phyloP scores from a whole-genome alignment of 192 early-diverging fungal genomes.

The Mortierella antarctica region DNA sequence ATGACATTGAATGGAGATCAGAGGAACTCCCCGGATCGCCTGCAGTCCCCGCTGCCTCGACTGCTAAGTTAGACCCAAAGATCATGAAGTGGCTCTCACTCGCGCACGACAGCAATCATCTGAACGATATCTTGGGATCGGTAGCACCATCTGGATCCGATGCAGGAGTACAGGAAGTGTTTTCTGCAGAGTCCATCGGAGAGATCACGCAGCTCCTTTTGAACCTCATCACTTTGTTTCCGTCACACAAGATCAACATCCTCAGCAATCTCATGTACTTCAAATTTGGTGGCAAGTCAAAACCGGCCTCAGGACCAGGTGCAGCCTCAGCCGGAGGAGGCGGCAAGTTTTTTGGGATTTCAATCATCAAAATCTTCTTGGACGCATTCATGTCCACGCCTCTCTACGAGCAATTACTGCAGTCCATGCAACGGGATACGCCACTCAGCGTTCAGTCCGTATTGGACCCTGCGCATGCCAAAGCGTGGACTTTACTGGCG shows the following conservation, averaged over 20 bases:
- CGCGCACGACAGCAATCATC: constrained; percentile 51
- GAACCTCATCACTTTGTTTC: constrained; percentile 68
- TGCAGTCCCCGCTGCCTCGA: background rate
- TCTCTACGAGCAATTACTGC: constrained; percentile 19
- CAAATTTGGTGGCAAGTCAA: constrained; percentile 30
- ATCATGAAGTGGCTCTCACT: constrained; percentile 55
- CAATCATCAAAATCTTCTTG: constrained; percentile 33
- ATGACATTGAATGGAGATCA: constrained; percentile 34
- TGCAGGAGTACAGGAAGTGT: constrained; percentile 1
- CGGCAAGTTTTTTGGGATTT: constrained; percentile 40
- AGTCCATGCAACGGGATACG: constrained; percentile 15
- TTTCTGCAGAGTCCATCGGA: constrained; percentile 22
- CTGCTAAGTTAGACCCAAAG: constrained; percentile 31
- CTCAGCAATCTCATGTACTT: constrained; percentile 61
- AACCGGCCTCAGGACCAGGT: constrained; percentile 11
- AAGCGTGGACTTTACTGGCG: constrained; percentile 70
- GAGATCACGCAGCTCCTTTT: constrained; percentile 62
- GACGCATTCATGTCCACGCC: constrained; percentile 33
- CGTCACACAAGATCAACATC: constrained; percentile 62
- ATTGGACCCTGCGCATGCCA: constrained; percentile 48
- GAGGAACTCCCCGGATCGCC: constrained; percentile 11
- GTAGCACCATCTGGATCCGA: background rate
- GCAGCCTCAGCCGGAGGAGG: constrained; percentile 35
- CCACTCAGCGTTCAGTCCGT: constrained; percentile 28
- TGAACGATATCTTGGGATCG: constrained; percentile 52